These are phyloP conservation scores for Gonapodya prolifera DNA, from an alignment of 192 early-diverging fungal genomes.

Conservation along the genomic window DNA sequence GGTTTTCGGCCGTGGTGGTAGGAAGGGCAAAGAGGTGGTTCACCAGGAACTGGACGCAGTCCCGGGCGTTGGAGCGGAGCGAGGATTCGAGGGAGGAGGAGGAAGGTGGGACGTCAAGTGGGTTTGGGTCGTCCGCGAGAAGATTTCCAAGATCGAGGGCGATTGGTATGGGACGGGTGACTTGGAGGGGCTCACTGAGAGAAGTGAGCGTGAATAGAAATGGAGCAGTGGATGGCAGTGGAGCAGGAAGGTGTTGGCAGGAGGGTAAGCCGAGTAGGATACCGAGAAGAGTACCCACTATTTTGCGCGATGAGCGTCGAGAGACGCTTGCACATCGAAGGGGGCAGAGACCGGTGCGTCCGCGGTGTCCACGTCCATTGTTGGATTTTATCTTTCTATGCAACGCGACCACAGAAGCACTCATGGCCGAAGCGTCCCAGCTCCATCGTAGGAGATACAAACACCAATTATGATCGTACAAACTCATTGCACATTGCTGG, in stretches of 20 bases:
- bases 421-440: no score
- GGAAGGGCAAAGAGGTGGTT: constrained; percentile 80
- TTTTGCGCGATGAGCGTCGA: constrained; percentile 20
- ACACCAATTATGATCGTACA: no score
- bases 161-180: constrained; percentile 38
- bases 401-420: no score
- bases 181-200: constrained; percentile 56
- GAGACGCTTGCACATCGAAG: constrained; percentile 23
- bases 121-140: constrained; percentile 66
- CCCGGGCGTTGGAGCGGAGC: constrained; percentile 54
- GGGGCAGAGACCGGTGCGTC: background rate
- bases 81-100: constrained; percentile 37
- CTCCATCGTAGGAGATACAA: no score
- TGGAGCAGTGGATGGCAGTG: background rate
- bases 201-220: background rate
- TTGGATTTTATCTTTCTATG: no score
- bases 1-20: constrained; percentile 42
- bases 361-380: background rate
- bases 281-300: constrained; percentile 20
- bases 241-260: background rate
- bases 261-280: background rate
- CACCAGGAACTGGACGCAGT: constrained; percentile 72
- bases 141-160: constrained; percentile 83
- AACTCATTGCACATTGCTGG: no score
- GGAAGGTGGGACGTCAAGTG: constrained; percentile 43